Conservation (phyloP, 2,329 filamentous ascomycete species). For the Allantophomopsis cytisporea region DNA sequence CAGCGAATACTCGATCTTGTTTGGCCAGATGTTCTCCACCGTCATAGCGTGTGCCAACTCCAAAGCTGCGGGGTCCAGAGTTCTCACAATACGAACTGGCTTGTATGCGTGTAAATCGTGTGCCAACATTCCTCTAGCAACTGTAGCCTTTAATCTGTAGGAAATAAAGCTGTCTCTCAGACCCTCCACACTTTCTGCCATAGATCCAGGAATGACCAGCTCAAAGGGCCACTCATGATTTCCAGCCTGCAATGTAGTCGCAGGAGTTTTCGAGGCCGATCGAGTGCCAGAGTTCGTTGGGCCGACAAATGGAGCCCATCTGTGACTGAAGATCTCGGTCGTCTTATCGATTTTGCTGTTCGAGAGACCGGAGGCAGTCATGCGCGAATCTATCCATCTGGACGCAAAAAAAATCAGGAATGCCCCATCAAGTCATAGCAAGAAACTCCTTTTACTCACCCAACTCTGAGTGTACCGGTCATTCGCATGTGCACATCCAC, state of each 20-base stretch:
- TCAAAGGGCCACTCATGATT: conserved; percentile 82
- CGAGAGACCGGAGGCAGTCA: conserved; percentile 42
- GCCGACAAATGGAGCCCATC: conserved; percentile 54
- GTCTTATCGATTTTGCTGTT: conserved; percentile 45
- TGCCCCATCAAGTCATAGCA: background rate
- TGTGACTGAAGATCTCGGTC: conserved; percentile 50
- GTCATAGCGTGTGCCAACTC: conserved; percentile 82
- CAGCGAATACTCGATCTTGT: conserved; percentile 94
- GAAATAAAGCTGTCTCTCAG: conserved; percentile 75
- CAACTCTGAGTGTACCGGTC: conserved; percentile 53
- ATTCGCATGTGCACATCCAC: conserved; percentile 63
- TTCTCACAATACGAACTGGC: conserved; percentile 64
- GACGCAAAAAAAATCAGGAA: conserved; percentile 1
- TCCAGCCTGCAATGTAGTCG: conserved; percentile 48
- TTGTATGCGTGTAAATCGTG: conserved; percentile 77
- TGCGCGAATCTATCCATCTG: conserved; percentile 37
- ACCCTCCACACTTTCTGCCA: conserved; percentile 82
- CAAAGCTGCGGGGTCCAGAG: conserved; percentile 60
- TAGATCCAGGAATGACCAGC: conserved; percentile 55
- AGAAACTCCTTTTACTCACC: conserved; percentile 34
- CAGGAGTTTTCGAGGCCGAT: conserved; percentile 26
- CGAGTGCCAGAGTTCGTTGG: conserved; percentile 25
- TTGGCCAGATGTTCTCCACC: conserved; percentile 94
- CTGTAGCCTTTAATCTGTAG: conserved; percentile 83
- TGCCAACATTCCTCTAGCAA: conserved; percentile 74